A percentile compares a stretch with the other conserved stretches of the same genome.
phyloP scores from a whole-genome alignment of 768 basidiomycete species.

The Suillus brevipes region DNA sequence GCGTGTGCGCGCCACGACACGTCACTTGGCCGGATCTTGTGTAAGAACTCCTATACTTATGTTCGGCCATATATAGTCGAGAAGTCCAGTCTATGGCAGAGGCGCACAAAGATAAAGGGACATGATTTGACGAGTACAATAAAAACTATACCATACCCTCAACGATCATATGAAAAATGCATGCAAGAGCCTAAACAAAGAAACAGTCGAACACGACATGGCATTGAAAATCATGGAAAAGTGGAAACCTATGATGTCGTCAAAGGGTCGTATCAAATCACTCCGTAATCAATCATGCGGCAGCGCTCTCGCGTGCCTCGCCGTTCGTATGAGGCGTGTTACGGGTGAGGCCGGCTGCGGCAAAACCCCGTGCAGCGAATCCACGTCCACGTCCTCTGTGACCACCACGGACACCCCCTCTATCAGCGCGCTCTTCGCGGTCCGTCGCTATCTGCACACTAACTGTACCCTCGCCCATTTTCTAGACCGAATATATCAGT shows the following conservation, averaged over 20 bases:
- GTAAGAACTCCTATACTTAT: background rate
- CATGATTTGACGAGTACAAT: background rate
- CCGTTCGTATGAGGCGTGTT: constrained; percentile 29
- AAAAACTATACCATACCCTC: constrained; percentile 3
- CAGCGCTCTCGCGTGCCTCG: constrained; percentile 26
- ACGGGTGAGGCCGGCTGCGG: constrained; percentile 65
- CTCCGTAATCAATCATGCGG: constrained; percentile 22
- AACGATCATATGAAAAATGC: constrained; percentile 7
- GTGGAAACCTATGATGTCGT: constrained; percentile 16
- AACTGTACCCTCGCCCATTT: constrained; percentile 63
- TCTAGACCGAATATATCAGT: constrained; percentile 42
- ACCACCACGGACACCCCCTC: constrained; percentile 45
- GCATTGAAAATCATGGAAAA: constrained; percentile 8
- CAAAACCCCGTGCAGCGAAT: constrained; percentile 65
- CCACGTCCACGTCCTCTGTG: constrained; percentile 55
- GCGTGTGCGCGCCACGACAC: background rate
- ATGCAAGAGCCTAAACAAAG: constrained; percentile 3
- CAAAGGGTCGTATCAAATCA: constrained; percentile 20
- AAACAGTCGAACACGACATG: background rate
- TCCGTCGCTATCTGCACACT: constrained; percentile 77
- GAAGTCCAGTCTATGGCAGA: background rate
- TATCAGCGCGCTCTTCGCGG: constrained; percentile 39
- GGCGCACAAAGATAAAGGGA: background rate
- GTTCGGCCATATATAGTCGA: background rate
- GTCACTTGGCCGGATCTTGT: background rate